Conservation (phyloP, 2,329 filamentous ascomycete genomes). For the Trichoderma sp. region DNA sequence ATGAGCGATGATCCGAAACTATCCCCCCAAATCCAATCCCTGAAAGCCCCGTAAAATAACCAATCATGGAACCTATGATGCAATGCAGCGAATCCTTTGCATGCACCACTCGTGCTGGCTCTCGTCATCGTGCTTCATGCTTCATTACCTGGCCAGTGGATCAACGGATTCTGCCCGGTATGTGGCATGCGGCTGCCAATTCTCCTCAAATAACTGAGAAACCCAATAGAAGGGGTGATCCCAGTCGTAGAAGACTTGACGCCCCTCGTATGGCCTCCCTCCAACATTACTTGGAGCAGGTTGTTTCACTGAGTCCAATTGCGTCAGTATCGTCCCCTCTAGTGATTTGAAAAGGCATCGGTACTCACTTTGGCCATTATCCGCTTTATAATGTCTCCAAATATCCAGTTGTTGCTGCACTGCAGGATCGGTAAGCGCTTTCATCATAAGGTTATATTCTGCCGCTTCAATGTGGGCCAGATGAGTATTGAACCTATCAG, state of each 20-base stretch:
- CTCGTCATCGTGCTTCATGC: not conserved
- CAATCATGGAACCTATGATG: not conserved
- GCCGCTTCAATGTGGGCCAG: slow-evolving; percentile 34
- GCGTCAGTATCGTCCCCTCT: not conserved
- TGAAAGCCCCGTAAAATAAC: not conserved
- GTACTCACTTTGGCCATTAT: slow-evolving; percentile 30
- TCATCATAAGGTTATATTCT: slow-evolving; percentile 38
- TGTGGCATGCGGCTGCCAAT: slow-evolving; percentile 41
- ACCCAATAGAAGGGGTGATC: slow-evolving; percentile 49
- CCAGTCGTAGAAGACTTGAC: slow-evolving; percentile 34
- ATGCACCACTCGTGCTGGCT: not conserved
- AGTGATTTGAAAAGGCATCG: not conserved
- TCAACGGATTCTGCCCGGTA: slow-evolving; percentile 30
- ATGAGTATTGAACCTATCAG: slow-evolving; percentile 29
- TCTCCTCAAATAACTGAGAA: slow-evolving; percentile 47
- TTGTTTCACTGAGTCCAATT: not conserved
- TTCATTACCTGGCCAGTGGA: not conserved
- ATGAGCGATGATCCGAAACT: not conserved
- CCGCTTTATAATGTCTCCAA: slow-evolving; percentile 29
- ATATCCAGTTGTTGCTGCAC: slow-evolving; percentile 30
- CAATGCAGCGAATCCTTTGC: not conserved
- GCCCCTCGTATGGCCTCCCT: slow-evolving; percentile 27
- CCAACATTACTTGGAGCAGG: not conserved
- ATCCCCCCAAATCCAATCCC: not conserved
- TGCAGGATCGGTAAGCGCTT: slow-evolving; percentile 30